Percentiles rank a stretch among this genome's conserved stretches.
phyloP scores from a whole-genome alignment of 2,329 filamentous ascomycete species.

The Alternaria rosae region DNA sequence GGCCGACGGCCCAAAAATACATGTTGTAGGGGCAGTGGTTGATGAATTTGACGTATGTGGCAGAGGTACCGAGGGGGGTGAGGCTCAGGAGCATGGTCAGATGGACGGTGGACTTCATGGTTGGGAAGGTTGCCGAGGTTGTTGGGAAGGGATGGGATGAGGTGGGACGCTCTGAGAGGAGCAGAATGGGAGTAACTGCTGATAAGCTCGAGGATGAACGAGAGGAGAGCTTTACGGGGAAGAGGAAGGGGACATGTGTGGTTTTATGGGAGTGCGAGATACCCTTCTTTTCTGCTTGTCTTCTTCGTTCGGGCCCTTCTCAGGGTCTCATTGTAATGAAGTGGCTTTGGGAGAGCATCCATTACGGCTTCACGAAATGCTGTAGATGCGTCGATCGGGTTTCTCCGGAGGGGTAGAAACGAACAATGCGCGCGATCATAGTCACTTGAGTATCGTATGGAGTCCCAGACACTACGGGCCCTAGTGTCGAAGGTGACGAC shows the following conservation, averaged over 20 bases:
- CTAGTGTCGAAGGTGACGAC: background rate
- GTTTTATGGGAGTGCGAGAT: background rate
- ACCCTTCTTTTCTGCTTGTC: background rate
- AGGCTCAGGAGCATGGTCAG: background rate
- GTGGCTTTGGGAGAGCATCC: background rate
- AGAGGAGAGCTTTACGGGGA: background rate
- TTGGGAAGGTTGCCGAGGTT: background rate
- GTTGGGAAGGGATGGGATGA: background rate
- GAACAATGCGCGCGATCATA: background rate
- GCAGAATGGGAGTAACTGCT: background rate
- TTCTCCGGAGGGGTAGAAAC: background rate
- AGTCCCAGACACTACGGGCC: background rate
- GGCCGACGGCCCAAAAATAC: constrained; percentile 32
- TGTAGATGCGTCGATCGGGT: background rate
- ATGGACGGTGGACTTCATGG: constrained; percentile 1
- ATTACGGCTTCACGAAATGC: background rate
- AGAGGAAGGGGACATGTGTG: background rate
- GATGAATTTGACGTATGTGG: constrained; percentile 20
- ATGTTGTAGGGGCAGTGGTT: constrained; percentile 34
- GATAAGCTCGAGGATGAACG: background rate
- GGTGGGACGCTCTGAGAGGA: background rate
- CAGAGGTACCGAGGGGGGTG: background rate
- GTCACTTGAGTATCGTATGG: background rate
- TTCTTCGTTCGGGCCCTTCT: background rate
- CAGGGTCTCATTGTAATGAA: background rate